Conservation (phyloP, 2,329 filamentous ascomycete genomes). For the Diaporthe ilicicola region DNA sequence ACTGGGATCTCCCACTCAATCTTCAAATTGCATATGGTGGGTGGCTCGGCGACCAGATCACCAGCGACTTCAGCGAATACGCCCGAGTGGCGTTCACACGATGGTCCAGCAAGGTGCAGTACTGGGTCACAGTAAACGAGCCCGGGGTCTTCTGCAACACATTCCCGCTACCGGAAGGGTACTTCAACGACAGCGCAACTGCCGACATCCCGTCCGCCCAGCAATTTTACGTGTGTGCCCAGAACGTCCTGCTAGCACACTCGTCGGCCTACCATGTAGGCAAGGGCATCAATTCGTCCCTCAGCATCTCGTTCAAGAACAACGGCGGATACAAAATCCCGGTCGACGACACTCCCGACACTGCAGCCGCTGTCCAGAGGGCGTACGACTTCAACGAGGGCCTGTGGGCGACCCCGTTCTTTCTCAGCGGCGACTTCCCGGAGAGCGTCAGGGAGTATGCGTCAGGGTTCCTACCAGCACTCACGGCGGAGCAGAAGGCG, state of each 20-base stretch:
- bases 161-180: constrained; percentile 1
- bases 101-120: constrained; percentile 18
- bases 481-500: background rate
- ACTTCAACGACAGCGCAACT: constrained; percentile 14
- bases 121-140: constrained; percentile 20
- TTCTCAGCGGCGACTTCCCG: constrained; percentile 16
- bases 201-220: background rate
- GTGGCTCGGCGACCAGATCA: constrained; percentile 23
- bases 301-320: constrained; percentile 25
- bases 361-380: constrained; percentile 6
- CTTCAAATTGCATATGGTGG: constrained; percentile 20
- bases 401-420: constrained; percentile 9
- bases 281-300: background rate
- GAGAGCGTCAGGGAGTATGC: constrained; percentile 6
- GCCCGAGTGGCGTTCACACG: constrained; percentile 1
- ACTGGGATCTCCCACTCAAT: constrained; percentile 24
- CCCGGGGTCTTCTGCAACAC: constrained; percentile 2
- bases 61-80: constrained; percentile 22
- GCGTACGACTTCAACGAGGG: constrained; percentile 25
- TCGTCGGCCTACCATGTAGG: constrained; percentile 13
- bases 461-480: background rate
- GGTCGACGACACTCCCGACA: background rate
- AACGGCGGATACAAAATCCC: constrained; percentile 22
- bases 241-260: constrained; percentile 4
- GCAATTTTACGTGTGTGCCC: constrained; percentile 9